Evolutionary conservation across 73 alveolate genomes (phyloP), one percentile per base, ranked within the genome.

Genomic region (Loxodes magnus): DNA sequence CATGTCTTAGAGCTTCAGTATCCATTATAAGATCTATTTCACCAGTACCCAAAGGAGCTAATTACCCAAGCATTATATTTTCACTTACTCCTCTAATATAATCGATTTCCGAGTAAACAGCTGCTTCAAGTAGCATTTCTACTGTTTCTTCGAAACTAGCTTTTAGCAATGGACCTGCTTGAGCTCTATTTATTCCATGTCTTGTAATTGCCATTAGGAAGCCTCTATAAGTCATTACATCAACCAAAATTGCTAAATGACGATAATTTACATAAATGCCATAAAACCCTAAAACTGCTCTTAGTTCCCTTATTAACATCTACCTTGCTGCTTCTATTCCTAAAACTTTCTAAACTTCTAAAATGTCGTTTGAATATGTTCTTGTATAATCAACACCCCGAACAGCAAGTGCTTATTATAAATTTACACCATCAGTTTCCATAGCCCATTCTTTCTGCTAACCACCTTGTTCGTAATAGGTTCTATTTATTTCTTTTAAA

Each of bases 51-150:
- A 92, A 52, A 68, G 96, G 95, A 0, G 96, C 94, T 50, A 93
- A 74, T 57, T 93, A 84, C 17, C 99, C 99, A 72, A 92, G 68
- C 43, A 93, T 86, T 51, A 93, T 82, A 74, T 85, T 93, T 77
- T 93, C 99, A 19, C 98, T 80, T 3, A 89, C 82, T 4, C 98
- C 98, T 64, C 46, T 84, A 19, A 90, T 68, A 12, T 63, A 67
- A 69, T 94, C 98, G 23, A 51, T 74, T 73, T 88, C 99, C 14
- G 93, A 82, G 74, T 84, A 93, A 17, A 90, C 87, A 6, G 99
- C 98, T 0, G 99, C 99, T 63, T 94, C 98, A 50, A 91, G 70
- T 58, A 96, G 74, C 22, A 96, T 96, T 73, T 96, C 99, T 2
- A 96, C 99, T 7, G 99, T 94, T 74, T 94, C 99, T 69, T 94